Percentiles rank a stretch among this genome's conserved stretches.
Conservation (phyloP, 2,329 filamentous ascomycete genomes). For the Scopulariopsis brevicaulis region DNA sequence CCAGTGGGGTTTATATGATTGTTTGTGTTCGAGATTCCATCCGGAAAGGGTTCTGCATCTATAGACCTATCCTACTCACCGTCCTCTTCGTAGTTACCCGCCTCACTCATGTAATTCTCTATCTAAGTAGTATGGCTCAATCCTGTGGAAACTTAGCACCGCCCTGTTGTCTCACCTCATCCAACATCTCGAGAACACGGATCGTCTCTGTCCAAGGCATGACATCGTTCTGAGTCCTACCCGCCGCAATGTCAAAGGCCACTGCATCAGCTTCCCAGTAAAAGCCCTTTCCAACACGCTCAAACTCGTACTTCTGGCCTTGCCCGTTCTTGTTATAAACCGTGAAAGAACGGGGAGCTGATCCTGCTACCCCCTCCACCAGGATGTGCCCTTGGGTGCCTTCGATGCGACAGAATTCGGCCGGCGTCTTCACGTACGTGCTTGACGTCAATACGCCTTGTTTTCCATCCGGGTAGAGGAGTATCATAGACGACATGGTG, state of each 20-base stretch:
- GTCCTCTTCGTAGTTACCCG: no score
- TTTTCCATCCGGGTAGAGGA: constrained; percentile 24
- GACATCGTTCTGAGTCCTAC: constrained; percentile 21
- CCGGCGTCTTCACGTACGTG: constrained; percentile 13
- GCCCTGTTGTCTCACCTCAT: constrained; percentile 27
- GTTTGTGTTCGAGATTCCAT: no score
- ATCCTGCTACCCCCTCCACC: constrained; percentile 20
- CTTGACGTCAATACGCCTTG: constrained; percentile 30
- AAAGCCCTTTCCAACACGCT: constrained; percentile 23
- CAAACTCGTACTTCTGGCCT: constrained; percentile 25
- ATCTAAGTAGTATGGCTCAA: no score
- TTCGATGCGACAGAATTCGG: constrained; percentile 25
- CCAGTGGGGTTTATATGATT: no score
- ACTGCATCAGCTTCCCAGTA: constrained; percentile 33
- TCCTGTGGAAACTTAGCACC: constrained; percentile 18
- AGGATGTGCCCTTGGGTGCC: constrained; percentile 24
- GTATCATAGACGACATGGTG: constrained; percentile 21
- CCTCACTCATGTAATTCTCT: no score
- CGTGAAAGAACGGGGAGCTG: constrained; percentile 22
- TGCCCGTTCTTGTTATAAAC: constrained; percentile 12
- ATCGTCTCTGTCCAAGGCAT: constrained; percentile 35
- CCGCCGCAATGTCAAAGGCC: constrained; percentile 25
- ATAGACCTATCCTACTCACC: no score
- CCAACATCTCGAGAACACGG: constrained; percentile 32
- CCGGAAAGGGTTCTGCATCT: no score